Conservation (phyloP, 352 stramenopile genomes). For the Globisporangium viniferum region DNA sequence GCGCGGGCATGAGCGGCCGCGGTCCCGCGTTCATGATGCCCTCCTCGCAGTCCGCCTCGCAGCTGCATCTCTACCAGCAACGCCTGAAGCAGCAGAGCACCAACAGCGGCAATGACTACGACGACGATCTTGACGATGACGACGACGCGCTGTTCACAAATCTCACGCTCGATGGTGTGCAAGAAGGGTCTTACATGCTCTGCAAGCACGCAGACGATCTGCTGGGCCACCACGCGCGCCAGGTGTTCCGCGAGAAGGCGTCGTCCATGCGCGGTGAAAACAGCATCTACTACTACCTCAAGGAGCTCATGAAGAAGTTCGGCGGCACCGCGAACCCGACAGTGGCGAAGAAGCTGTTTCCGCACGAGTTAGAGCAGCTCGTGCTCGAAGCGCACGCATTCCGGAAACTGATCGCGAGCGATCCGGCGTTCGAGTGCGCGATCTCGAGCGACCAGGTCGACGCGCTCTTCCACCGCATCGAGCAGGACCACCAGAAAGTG, state of each 20-base stretch:
- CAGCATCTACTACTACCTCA: conserved; percentile 84
- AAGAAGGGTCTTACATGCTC: conserved; percentile 77
- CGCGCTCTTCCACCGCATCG: conserved; percentile 72
- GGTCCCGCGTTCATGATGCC: background rate
- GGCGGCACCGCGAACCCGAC: conserved; percentile 32
- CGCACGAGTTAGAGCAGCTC: conserved; percentile 38
- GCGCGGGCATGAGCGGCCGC: conserved; percentile 3
- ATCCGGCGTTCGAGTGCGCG: conserved; percentile 68
- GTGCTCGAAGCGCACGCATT: conserved; percentile 70
- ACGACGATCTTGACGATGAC: conserved; percentile 23
- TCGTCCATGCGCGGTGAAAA: conserved; percentile 78
- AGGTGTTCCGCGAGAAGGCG: conserved; percentile 84
- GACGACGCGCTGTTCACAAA: conserved; percentile 51
- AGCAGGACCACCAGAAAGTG: conserved; percentile 46
- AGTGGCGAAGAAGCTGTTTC: conserved; percentile 30
- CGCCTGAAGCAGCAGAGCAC: conserved; percentile 3
- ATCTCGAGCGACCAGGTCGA: conserved; percentile 71
- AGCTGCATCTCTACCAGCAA: background rate
- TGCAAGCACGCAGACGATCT: conserved; percentile 84
- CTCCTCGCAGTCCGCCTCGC: background rate
- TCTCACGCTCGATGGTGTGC: conserved; percentile 75
- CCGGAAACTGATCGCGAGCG: conserved; percentile 72
- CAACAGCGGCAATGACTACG: conserved; percentile 1
- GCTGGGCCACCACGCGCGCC: conserved; percentile 69
- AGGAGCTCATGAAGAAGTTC: conserved; percentile 77